These are phyloP conservation scores for Turritis glabra DNA, from an alignment of 345 rosid genomes.

Conservation along the genomic window DNA sequence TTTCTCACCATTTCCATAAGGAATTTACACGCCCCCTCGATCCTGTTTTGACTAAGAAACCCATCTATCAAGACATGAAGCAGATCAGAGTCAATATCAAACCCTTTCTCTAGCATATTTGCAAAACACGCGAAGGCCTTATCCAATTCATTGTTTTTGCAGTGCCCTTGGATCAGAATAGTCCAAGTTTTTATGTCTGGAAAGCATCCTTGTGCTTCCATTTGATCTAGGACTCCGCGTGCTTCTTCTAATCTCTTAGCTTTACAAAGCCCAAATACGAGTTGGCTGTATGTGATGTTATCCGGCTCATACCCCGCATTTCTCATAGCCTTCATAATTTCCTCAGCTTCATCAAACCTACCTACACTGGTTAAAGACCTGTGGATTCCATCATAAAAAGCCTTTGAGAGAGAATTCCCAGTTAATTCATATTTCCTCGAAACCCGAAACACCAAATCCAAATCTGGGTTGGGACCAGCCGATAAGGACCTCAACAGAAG, in stretches of 20 bases:
- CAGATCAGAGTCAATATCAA: conserved; percentile 61
- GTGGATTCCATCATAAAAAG: conserved; percentile 77
- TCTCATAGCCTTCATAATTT: conserved; percentile 60
- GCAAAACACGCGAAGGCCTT: conserved; percentile 61
- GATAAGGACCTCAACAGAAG: conserved; percentile 62
- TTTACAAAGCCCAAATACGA: conserved; percentile 85
- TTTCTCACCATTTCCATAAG: conserved; percentile 58
- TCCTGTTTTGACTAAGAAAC: conserved; percentile 55
- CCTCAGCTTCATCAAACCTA: conserved; percentile 67
- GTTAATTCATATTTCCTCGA: conserved; percentile 56
- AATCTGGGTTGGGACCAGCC: conserved; percentile 46
- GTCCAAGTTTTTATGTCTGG: conserved; percentile 93
- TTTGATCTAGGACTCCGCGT: conserved; percentile 53
- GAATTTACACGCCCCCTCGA: conserved; percentile 66
- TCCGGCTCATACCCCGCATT: conserved; percentile 74
- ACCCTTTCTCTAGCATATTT: conserved; percentile 58
- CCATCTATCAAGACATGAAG: conserved; percentile 65
- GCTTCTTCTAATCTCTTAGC: conserved; percentile 77
- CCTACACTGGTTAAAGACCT: conserved; percentile 66
- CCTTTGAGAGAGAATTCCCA: conserved; percentile 61
- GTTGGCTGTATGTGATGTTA: conserved; percentile 83
- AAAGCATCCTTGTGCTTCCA: conserved; percentile 63
- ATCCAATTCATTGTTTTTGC: conserved; percentile 59
- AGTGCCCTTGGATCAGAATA: conserved; percentile 81
- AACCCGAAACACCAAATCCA: conserved; percentile 68